Percentiles rank a stretch among this genome's conserved stretches.
These are phyloP conservation scores for Dioszegia crocea DNA, from an alignment of 768 basidiomycete genomes.

Conservation along the genomic window DNA sequence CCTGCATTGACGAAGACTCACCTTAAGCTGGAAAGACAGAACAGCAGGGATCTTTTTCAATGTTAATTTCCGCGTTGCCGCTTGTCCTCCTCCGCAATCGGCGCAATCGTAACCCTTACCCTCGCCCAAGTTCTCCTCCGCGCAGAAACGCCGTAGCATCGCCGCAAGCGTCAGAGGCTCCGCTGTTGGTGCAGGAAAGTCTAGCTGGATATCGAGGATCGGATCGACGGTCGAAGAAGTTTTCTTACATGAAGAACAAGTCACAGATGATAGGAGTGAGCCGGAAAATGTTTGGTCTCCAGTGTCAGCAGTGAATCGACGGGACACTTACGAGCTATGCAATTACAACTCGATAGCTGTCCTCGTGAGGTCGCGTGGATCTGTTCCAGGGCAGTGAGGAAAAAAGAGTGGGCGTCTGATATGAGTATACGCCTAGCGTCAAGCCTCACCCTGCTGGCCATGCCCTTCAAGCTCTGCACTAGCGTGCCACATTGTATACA, in stretches of 20 bases:
- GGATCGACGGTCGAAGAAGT: slow-evolving; percentile 77
- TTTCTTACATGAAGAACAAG: slow-evolving; percentile 77
- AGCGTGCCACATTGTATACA: slow-evolving; percentile 74
- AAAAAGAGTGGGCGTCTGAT: slow-evolving; percentile 50
- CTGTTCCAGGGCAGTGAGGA: slow-evolving; percentile 64
- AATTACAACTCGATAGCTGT: slow-evolving; percentile 78
- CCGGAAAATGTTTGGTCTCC: slow-evolving; percentile 77
- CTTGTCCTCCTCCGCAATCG: slow-evolving; percentile 64
- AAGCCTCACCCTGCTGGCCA: slow-evolving; percentile 81
- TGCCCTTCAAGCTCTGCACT: slow-evolving; percentile 82
- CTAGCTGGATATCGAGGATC: slow-evolving; percentile 74
- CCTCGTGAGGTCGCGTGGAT: slow-evolving; percentile 75
- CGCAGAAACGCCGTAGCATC: slow-evolving; percentile 68
- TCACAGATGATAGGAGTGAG: slow-evolving; percentile 78
- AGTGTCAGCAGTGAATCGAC: not conserved
- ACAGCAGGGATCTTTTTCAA: slow-evolving; percentile 82
- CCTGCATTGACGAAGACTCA: slow-evolving; percentile 43
- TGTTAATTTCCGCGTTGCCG: slow-evolving; percentile 78
- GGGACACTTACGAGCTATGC: slow-evolving; percentile 62
- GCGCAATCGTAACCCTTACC: slow-evolving; percentile 74
- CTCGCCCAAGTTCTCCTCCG: slow-evolving; percentile 72
- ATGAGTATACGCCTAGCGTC: not conserved
- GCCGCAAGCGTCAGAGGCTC: slow-evolving; percentile 67
- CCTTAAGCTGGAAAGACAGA: slow-evolving; percentile 92
- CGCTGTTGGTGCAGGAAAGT: slow-evolving; percentile 50